These are phyloP conservation scores for Eutrema heterophyllum DNA, from an alignment of 345 rosid species.

Conservation along the genomic window DNA sequence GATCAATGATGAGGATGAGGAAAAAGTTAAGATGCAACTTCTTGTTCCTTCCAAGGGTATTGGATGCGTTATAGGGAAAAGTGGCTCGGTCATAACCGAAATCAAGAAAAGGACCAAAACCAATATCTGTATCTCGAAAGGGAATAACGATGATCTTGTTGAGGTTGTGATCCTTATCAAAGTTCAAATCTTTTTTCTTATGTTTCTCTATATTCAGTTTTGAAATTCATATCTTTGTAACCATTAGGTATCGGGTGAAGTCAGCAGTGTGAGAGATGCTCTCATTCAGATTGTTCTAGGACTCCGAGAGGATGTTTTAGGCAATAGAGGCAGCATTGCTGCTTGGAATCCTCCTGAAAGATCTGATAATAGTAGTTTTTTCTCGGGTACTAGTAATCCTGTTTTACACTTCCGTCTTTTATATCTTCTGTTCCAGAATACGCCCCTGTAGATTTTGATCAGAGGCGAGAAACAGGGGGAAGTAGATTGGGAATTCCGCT, in stretches of 20 bases:
- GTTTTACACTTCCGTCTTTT: neutral
- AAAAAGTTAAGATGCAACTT: neutral
- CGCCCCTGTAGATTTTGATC: neutral
- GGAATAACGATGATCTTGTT: neutral
- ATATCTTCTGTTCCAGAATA: neutral
- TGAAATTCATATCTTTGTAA: neutral
- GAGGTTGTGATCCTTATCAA: neutral
- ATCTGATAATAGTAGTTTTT: neutral
- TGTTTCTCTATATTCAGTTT: neutral
- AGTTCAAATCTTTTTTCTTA: neutral
- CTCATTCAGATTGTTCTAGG: conserved; percentile 1
- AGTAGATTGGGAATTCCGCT: neutral
- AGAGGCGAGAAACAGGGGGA: neutral
- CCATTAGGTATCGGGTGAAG: conserved; percentile 1
- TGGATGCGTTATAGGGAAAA: neutral
- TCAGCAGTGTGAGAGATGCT: conserved; percentile 2
- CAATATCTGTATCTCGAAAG: neutral
- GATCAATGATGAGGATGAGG: neutral
- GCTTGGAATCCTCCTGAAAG: neutral
- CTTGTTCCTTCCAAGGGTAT: neutral
- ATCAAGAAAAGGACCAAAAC: conserved; percentile 1
- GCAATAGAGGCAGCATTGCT: neutral
- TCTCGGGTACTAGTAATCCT: no score
- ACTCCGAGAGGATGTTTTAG: neutral
- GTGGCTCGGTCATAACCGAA: neutral